Conservation (phyloP, 371 early-diverging fungal species). For the Dichotomocladium elegans region DNA sequence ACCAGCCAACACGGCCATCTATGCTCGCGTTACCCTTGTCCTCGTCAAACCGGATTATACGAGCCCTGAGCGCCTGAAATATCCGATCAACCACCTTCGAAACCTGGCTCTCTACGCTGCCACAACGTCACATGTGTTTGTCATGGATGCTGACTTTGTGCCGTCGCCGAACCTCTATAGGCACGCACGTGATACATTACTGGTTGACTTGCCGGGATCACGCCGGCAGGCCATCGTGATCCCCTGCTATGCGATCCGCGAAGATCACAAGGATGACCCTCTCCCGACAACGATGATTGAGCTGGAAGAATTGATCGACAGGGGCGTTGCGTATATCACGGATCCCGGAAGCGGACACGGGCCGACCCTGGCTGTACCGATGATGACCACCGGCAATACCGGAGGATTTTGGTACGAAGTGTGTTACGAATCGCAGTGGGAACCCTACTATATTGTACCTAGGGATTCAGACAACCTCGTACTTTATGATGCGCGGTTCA, state of each 20-base stretch:
- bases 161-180: constrained; percentile 44
- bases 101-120: constrained; percentile 54
- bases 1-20: constrained; percentile 17
- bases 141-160: constrained; percentile 64
- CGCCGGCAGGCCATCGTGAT: constrained; percentile 43
- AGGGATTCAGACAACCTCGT: constrained; percentile 38
- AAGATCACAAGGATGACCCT: constrained; percentile 23
- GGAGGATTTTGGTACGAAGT: constrained; percentile 43
- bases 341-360: constrained; percentile 64
- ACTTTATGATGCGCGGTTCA: constrained; percentile 58
- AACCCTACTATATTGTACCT: constrained; percentile 61
- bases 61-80: constrained; percentile 30
- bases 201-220: constrained; percentile 19
- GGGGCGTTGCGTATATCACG: constrained; percentile 54
- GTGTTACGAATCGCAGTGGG: constrained; percentile 71
- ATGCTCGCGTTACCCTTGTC: constrained; percentile 28
- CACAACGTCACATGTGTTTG: constrained; percentile 48
- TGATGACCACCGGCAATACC: constrained; percentile 16
- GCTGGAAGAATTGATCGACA: constrained; percentile 32
- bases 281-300: constrained; percentile 41
- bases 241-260: constrained; percentile 55
- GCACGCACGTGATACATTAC: constrained; percentile 20
- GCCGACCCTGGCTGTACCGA: constrained; percentile 42
- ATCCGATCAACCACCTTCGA: constrained; percentile 64
- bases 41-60: constrained; percentile 53